A percentile compares a stretch with the other conserved stretches of the same genome.
phyloP scores from a whole-genome alignment of 805 yeast species.

The Kodamaea kaohsiungensis region DNA sequence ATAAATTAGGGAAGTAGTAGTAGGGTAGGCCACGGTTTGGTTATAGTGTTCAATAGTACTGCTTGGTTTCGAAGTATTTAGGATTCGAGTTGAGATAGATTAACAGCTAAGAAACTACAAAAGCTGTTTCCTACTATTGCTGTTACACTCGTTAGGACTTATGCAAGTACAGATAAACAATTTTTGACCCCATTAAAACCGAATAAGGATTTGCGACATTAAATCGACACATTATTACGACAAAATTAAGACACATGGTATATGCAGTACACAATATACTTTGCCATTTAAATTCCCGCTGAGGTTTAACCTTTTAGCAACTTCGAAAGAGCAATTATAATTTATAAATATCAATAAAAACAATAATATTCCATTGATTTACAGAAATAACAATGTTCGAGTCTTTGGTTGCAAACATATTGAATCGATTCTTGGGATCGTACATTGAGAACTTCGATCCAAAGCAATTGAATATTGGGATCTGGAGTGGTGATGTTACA shows the following conservation, averaged over 20 bases:
- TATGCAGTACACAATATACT: background rate
- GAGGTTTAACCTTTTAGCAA: background rate
- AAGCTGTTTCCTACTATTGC: too few species aligned
- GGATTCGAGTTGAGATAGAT: too few species aligned
- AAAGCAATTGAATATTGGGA: conserved; percentile 90
- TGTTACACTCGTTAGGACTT: too few species aligned
- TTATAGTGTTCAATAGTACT: too few species aligned
- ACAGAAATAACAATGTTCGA: conserved; percentile 53
- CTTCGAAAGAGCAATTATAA: background rate
- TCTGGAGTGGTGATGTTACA: conserved; percentile 97
- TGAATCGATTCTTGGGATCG: conserved; percentile 63
- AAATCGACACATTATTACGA: background rate
- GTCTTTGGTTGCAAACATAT: conserved; percentile 61
- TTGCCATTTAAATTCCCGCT: background rate
- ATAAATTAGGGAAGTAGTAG: background rate
- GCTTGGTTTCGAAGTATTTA: too few species aligned
- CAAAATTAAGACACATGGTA: background rate
- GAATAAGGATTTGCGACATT: background rate
- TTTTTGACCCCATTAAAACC: too few species aligned
- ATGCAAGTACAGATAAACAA: too few species aligned
- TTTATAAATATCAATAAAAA: too few species aligned
- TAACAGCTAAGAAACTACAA: too few species aligned
- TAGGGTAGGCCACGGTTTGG: background rate
- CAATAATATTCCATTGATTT: background rate
- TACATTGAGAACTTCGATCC: conserved; percentile 96